Base-by-base conservation (phyloP, 2,329 filamentous ascomycete genomes). In the Talaromyces sp. region DNA sequence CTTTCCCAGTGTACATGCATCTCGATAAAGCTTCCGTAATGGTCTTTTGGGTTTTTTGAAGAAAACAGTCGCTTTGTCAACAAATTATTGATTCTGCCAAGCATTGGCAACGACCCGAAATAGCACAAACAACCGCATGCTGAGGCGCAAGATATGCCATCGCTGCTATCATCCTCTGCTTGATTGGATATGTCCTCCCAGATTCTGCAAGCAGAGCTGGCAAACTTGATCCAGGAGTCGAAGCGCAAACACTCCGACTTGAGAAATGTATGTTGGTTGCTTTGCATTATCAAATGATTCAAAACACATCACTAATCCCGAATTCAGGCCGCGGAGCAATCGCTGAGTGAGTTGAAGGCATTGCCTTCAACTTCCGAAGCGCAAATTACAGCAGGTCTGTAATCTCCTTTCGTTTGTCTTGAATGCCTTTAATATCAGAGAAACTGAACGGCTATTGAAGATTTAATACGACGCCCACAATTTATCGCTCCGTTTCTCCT, bases 401-500 rank as follows among this genome's bases (percentile, higher is more conserved):
- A 49, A 62, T 55, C 57, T 44, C 52, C 60, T 32, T 19, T 17
- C 59, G 25, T 33, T 17, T 5, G 13, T 52, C 27, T 30, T 53
- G 49, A 10, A 17, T 36, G 13, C 33, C 56, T 30, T 49, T 63
- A 61, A 22, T 52, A 13, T 9, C 55, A 17, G 57, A 47, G 56
- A 33, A 57, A 55, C 61, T 63, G 51, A 60, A 36, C n/a, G 27
- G 27, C 15, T 19, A 13, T 49, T 28, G 8, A 27, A 96, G 95
- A 97, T 77, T 85, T 99, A 63, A 86, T 88, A 59, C 88, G 92
- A 70, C 88, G 88, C 67, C 83, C 89, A 62, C 88, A 89, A 71
- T 98, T 99, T 76, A 88, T 93, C 63, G 92, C 93, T 67, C 95
- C 95, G 1, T 98, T 99, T 72, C 85, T 99, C 65, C 88, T 98